phyloP scores from a whole-genome alignment of 2,329 filamentous ascomycete genomes.

The Monosporascus sp. region DNA sequence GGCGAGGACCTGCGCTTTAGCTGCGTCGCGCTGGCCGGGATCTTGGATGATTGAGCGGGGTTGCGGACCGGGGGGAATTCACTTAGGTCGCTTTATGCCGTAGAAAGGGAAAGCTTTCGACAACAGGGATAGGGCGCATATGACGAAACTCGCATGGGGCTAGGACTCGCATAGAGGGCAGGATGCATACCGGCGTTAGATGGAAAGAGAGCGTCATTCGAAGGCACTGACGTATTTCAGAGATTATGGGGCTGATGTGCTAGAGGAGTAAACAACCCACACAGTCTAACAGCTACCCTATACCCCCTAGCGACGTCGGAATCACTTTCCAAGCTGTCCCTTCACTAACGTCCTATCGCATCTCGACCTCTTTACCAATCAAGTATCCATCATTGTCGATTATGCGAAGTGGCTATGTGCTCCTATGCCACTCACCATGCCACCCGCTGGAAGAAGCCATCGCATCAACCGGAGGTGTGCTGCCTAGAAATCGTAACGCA shows the following conservation, averaged over 20 bases:
- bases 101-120: neutral
- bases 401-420: too few relatives aligned
- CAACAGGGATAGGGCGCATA: neutral
- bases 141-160: neutral
- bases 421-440: too few relatives aligned
- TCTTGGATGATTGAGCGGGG: conserved; percentile 35
- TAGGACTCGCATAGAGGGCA: neutral
- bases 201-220: neutral
- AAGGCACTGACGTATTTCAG: neutral
- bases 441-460: too few relatives aligned
- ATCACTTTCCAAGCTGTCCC: neutral
- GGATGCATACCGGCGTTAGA: neutral
- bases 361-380: too few relatives aligned
- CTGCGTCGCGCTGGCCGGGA: conserved; percentile 50
- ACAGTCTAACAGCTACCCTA: neutral
- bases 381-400: too few relatives aligned
- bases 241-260: neutral
- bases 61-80: neutral
- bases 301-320: neutral
- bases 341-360: too few relatives aligned
- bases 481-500: neutral
- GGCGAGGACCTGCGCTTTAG: conserved; percentile 54
- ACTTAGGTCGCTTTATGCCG: neutral
- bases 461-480: neutral
- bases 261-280: neutral